Evolutionary conservation across 345 rosid species (phyloP), one percentile per base, ranked within the genome.

Genomic region (Raphanus raphanistrum): DNA sequence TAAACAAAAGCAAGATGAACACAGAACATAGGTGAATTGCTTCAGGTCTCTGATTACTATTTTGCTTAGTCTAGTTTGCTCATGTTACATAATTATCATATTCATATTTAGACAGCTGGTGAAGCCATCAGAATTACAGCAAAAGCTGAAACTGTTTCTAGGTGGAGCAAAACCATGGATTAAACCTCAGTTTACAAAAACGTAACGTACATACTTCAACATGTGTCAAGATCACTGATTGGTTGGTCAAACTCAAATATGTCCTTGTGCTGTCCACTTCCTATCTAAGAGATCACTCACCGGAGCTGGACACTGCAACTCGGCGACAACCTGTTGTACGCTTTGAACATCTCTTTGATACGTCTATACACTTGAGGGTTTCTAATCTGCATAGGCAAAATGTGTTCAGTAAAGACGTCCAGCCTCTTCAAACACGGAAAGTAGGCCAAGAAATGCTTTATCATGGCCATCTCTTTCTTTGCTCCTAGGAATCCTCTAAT

Each of bases 221-320:
- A 21, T 21, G 21, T 21, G 21, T 21, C 21, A 21, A 21, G 21
- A 21, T 21, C 21, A 21, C 21, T 21, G 21, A 21, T 21, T 21
- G 21, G 21, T 21, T 21, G 21, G 21, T 21, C 21, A 21, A 21
- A 21, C 21, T 21, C 31, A 38, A 11, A 59, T 27, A 59, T 59
- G 32, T 7, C 38, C 43, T 63, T 32, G 38, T 66, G 15, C 43
- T 5, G 17, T 69, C 48, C 31, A 69, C 31, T 69, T 13, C 31
- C 31, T 28, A 6, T 3, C 12, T 27, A 31, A 16, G 41, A 7
- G 28, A 50, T 16, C 41, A 52, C 15, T 68, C n/a, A 68, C 15
- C 9, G 27, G 16, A 68, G 63, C 29, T 54, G 63, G 48, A 70
- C 31, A 32, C 21, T 33, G 63, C 73, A 54, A 55, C 50, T 55